A percentile compares a stretch with the other conserved stretches of the same genome.
These are phyloP conservation scores for Sonneratia caseolaris DNA, from an alignment of 345 rosid genomes.

Conservation along the genomic window DNA sequence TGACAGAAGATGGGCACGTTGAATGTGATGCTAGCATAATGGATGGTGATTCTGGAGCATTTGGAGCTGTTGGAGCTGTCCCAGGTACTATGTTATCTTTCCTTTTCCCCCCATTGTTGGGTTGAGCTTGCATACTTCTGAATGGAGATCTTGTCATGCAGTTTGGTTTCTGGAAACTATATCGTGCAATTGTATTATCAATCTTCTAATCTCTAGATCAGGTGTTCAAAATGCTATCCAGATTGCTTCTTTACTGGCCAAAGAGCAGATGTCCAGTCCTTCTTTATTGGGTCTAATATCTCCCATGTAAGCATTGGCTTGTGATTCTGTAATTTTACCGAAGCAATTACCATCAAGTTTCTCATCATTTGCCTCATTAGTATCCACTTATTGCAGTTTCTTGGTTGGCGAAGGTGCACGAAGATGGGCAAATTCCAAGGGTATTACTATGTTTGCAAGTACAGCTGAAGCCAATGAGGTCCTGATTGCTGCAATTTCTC, in stretches of 20 bases:
- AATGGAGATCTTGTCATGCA: not conserved
- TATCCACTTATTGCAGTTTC: slow-evolving; percentile 37
- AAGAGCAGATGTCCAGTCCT: slow-evolving; percentile 64
- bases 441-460: slow-evolving; percentile 38
- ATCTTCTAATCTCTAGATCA: slow-evolving; percentile 47
- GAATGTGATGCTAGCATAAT: slow-evolving; percentile 94
- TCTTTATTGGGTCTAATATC: slow-evolving; percentile 75
- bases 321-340: not conserved
- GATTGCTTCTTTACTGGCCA: slow-evolving; percentile 68
- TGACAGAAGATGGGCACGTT: slow-evolving; percentile 83
- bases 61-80: slow-evolving; percentile 97
- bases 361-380: not conserved
- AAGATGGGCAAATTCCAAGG: slow-evolving; percentile 66
- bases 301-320: slow-evolving; percentile 56
- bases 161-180: not conserved
- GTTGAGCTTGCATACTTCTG: not conserved
- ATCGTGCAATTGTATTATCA: slow-evolving; percentile 7
- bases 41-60: slow-evolving; percentile 79
- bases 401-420: slow-evolving; percentile 94
- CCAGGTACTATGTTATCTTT: slow-evolving; percentile 38
- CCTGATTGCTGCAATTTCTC: not conserved
- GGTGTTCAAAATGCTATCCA: slow-evolving; percentile 85
- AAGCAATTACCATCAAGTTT: not conserved
- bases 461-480: slow-evolving; percentile 66
- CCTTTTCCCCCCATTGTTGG: not conserved